Percentiles rank a stretch among this genome's conserved stretches.
Conservation (phyloP, 208 protist genomes). For the Angomonas ambiguus region DNA sequence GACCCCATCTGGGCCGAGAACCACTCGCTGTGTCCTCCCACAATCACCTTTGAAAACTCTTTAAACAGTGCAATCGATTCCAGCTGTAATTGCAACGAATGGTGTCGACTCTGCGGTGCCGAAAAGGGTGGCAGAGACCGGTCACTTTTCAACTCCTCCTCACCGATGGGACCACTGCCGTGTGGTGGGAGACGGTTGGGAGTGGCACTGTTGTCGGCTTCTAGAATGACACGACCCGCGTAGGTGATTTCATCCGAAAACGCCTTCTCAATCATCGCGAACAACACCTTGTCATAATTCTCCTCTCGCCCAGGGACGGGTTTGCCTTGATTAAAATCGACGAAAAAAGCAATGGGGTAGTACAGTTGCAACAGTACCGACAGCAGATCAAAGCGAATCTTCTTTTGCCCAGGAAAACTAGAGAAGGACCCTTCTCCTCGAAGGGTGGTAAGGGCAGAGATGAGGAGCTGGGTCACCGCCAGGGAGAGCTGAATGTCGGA, state of each 20-base stretch:
- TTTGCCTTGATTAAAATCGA: background rate
- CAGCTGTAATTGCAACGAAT: slow-evolving; percentile 41
- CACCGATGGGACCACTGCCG: too few relatives aligned
- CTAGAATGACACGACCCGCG: too few relatives aligned
- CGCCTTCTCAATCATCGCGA: background rate
- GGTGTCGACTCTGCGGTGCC: background rate
- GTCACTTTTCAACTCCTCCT: background rate
- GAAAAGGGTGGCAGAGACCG: background rate
- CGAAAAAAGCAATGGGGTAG: background rate
- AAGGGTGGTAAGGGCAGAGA: background rate
- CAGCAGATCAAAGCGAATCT: too few relatives aligned
- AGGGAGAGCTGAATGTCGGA: too few relatives aligned
- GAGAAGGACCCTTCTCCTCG: background rate
- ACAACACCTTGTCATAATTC: background rate
- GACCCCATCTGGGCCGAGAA: too few relatives aligned
- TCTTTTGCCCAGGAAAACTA: too few relatives aligned
- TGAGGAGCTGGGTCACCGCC: background rate
- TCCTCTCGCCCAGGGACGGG: background rate
- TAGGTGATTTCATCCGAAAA: background rate
- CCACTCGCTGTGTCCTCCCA: background rate
- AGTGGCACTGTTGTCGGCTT: too few relatives aligned
- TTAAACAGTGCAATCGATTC: slow-evolving; percentile 52
- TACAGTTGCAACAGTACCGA: background rate
- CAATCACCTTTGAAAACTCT: slow-evolving; percentile 47
- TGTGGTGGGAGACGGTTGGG: too few relatives aligned